Percentiles rank a stretch among this genome's conserved stretches.
These are phyloP conservation scores for Saprolegnia parasitica DNA, from an alignment of 352 stramenopile genomes.

Conservation along the genomic window DNA sequence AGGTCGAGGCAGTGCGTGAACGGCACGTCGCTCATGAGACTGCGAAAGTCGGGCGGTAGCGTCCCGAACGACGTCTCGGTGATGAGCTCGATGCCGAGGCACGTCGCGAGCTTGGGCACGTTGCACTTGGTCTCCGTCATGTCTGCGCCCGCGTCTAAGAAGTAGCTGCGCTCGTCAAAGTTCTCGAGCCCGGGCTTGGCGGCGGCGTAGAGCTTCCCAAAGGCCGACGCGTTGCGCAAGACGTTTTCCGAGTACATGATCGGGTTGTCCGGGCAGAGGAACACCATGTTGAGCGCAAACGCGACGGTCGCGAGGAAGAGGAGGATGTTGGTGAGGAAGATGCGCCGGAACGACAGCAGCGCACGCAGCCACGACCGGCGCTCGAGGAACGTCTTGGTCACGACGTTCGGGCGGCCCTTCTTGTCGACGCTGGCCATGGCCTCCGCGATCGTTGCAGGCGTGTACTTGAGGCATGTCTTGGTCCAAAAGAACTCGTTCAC, in stretches of 20 bases:
- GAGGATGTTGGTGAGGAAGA: constrained; percentile 85
- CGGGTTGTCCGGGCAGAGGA: constrained; percentile 54
- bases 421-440: constrained; percentile 71
- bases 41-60: constrained; percentile 19
- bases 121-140: constrained; percentile 36
- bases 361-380: constrained; percentile 76
- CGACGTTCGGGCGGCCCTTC: constrained; percentile 70
- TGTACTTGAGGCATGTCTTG: constrained; percentile 82
- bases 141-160: constrained; percentile 9
- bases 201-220: neutral
- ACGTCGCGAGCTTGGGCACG: constrained; percentile 61
- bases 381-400: constrained; percentile 87
- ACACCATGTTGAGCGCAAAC: constrained; percentile 68
- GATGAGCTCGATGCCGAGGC: constrained; percentile 44
- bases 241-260: constrained; percentile 46
- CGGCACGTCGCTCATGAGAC: constrained; percentile 7
- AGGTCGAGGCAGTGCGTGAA: constrained; percentile 25
- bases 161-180: constrained; percentile 29
- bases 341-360: constrained; percentile 76
- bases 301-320: constrained; percentile 62
- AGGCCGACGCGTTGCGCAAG: too few species aligned
- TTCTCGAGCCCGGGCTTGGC: constrained; percentile 31
- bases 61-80: constrained; percentile 13
- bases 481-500: constrained; percentile 87
- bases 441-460: constrained; percentile 51